Evolutionary conservation across 2,329 filamentous ascomycete species (phyloP).

Genomic region (Aspergillus sp.): DNA sequence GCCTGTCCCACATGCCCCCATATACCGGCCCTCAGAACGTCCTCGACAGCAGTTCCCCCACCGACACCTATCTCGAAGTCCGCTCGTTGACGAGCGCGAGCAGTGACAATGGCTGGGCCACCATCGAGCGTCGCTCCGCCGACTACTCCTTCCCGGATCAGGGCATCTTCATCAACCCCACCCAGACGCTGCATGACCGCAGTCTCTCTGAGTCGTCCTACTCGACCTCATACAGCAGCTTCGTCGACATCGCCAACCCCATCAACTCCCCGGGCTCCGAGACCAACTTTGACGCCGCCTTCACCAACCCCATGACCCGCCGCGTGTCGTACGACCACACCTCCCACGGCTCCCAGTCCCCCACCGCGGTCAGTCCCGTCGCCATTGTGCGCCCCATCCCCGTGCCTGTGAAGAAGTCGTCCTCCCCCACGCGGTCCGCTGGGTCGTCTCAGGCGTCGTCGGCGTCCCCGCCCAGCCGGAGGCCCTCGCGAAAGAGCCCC

Average conservation of each 20-base stretch:
- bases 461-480: constrained; percentile 65
- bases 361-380: constrained; percentile 62
- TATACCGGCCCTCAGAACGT: constrained; percentile 41
- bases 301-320: constrained; percentile 37
- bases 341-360: constrained; percentile 44
- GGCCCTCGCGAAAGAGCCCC: constrained; percentile 68
- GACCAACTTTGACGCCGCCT: constrained; percentile 62
- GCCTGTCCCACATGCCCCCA: constrained; percentile 46
- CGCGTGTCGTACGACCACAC: constrained; percentile 42
- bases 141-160: constrained; percentile 63
- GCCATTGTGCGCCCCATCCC: constrained; percentile 67
- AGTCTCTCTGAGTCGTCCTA: constrained; percentile 83
- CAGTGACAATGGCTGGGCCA: constrained; percentile 83
- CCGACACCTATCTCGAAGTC: constrained; percentile 79
- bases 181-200: constrained; percentile 83
- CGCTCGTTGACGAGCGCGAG: constrained; percentile 76
- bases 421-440: constrained; percentile 60
- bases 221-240: constrained; percentile 72
- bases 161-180: constrained; percentile 82
- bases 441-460: constrained; percentile 64
- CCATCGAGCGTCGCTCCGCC: constrained; percentile 73
- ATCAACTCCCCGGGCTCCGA: constrained; percentile 84
- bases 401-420: constrained; percentile 42
- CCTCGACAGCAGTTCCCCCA: constrained; percentile 63
- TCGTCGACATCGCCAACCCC: constrained; percentile 76